These are phyloP conservation scores for Lodderomyces parapsilosis DNA, from an alignment of 1,139 yeast species.

Conservation along the genomic window DNA sequence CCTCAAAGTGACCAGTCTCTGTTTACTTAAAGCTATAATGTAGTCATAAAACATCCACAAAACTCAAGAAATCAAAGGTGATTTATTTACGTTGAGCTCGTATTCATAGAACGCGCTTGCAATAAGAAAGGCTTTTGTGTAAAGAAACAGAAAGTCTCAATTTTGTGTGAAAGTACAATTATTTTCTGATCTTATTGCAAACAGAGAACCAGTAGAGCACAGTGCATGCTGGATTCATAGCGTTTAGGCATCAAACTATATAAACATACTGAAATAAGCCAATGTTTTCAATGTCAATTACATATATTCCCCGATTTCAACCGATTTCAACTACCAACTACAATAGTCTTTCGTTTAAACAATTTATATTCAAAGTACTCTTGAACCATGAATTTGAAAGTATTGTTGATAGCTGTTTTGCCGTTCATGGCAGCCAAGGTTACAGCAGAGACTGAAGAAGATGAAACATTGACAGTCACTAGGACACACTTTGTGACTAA, in stretches of 20 bases:
- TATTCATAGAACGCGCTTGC: not conserved
- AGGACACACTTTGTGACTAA: constrained; percentile 33
- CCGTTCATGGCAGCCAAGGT: not conserved
- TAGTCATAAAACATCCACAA: not conserved
- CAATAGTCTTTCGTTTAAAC: not conserved
- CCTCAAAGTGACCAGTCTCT: not conserved
- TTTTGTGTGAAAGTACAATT: not conserved
- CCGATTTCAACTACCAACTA: no score
- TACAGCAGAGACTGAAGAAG: not conserved
- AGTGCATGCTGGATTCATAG: no score
- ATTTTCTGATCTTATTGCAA: not conserved
- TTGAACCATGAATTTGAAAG: not conserved
- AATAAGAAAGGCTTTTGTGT: not conserved
- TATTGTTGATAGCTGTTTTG: not conserved
- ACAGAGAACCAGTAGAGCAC: no score
- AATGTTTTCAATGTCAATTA: not conserved
- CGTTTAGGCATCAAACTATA: not conserved
- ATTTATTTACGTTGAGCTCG: constrained; percentile 1
- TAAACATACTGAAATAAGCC: not conserved
- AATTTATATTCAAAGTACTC: not conserved
- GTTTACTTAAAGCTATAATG: not conserved
- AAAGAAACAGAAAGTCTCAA: no score
- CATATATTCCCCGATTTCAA: no score
- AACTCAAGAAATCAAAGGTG: not conserved
- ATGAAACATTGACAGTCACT: constrained; percentile 25